These are phyloP conservation scores for Ceratocystiopsis minuta DNA, from an alignment of 2,329 filamentous ascomycete genomes.

Conservation along the genomic window DNA sequence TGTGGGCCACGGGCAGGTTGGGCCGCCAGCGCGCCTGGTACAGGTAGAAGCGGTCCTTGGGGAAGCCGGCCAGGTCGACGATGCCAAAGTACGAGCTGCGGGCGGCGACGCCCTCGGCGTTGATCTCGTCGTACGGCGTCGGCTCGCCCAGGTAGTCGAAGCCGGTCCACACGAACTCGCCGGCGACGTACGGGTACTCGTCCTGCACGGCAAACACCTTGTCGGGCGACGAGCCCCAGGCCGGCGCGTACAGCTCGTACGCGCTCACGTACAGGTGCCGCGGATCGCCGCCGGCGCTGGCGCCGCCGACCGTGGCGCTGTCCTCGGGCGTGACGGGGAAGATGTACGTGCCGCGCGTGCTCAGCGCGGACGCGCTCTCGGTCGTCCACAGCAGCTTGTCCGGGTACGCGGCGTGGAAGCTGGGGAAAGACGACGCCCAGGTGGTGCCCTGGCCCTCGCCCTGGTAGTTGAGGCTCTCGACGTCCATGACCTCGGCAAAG, in stretches of 20 bases:
- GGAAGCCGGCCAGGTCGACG: conserved; percentile 37
- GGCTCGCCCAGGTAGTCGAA: conserved; percentile 17
- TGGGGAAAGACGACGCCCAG: conserved; percentile 17
- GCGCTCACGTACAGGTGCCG: conserved; percentile 22
- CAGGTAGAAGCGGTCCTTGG: conserved; percentile 35
- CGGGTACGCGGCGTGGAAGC: conserved; percentile 26
- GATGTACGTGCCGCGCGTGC: conserved; percentile 31
- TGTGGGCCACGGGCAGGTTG: conserved; percentile 28
- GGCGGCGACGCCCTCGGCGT: conserved; percentile 6
- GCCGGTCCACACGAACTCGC: conserved; percentile 20
- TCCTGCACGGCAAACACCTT: conserved; percentile 34
- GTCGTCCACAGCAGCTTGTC: conserved; percentile 26
- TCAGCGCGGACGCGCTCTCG: conserved; percentile 27
- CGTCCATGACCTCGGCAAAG: conserved; percentile 24
- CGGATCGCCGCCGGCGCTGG: conserved; percentile 21
- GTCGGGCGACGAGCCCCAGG: conserved; percentile 30
- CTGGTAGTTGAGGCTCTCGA: conserved; percentile 37
- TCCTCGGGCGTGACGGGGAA: conserved; percentile 27
- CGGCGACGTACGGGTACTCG: conserved; percentile 28
- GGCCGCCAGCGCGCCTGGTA: conserved; percentile 37
- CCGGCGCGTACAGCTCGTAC: conserved; percentile 32
- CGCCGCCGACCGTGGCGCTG: conserved; percentile 17
- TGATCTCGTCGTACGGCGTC: conserved; percentile 18
- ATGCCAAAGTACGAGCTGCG: conserved; percentile 38
- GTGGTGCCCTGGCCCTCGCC: conserved; percentile 24